Evolutionary conservation across 176 grass and related monocot genomes (phyloP).

Genomic region (Carex kokanica): DNA sequence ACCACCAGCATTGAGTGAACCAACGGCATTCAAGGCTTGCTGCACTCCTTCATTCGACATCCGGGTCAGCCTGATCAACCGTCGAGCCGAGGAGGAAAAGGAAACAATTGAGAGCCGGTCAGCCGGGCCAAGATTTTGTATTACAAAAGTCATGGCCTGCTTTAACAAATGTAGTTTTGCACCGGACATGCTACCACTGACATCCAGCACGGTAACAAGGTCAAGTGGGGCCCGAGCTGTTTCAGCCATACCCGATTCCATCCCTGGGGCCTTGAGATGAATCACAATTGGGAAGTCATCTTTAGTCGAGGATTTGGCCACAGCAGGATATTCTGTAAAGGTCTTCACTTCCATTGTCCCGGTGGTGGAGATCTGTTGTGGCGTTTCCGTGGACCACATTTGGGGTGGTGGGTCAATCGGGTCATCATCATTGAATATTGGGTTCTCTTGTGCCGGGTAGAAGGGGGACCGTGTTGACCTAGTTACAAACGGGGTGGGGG

Average conservation of each 20-base stretch:
- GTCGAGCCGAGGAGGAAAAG: slow-evolving; percentile 40
- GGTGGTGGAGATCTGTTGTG: neutral
- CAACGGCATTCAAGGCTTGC: slow-evolving; percentile 15
- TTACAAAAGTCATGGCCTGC: slow-evolving; percentile 52
- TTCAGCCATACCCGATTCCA: neutral
- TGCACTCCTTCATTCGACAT: slow-evolving; percentile 43
- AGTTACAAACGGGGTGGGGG: neutral
- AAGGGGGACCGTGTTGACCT: neutral
- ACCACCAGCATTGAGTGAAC: slow-evolving; percentile 31
- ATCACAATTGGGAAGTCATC: slow-evolving; percentile 53
- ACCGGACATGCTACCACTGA: slow-evolving; percentile 30
- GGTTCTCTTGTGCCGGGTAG: neutral
- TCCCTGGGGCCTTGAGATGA: slow-evolving; percentile 46
- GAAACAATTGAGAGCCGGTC: slow-evolving; percentile 58
- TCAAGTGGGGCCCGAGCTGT: slow-evolving; percentile 26
- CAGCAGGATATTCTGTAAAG: slow-evolving; percentile 45
- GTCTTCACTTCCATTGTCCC: slow-evolving; percentile 38
- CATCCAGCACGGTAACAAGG: slow-evolving; percentile 34
- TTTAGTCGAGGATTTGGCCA: slow-evolving; percentile 28
- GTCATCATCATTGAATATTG: slow-evolving; percentile 27
- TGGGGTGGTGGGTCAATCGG: slow-evolving; percentile 5
- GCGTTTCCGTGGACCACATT: neutral
- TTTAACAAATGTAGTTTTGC: slow-evolving; percentile 10
- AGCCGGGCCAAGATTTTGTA: slow-evolving; percentile 55
- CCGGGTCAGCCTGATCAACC: slow-evolving; percentile 40